Base-by-base conservation (phyloP, 2,329 filamentous ascomycete genomes). In the Ophiocordyceps polyrhachis-furcata region DNA sequence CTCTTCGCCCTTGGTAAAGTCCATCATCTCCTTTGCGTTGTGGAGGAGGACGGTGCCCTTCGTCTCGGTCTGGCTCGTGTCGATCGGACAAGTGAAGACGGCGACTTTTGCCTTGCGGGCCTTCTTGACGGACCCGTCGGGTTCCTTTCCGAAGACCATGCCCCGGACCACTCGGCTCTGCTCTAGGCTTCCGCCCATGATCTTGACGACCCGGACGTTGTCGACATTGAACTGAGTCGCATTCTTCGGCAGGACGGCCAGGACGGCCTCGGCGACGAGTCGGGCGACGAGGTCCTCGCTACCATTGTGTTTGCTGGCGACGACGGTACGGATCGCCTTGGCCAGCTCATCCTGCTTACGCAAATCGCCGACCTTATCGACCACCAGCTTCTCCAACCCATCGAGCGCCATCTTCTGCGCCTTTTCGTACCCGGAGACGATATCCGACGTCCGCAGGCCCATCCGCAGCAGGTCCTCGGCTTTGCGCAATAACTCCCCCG, bases 121-220 rank as follows among this genome's bases (percentile, higher is more conserved):
- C 70, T 93, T 93, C 74, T 94, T 96, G 61, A 95, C 69, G 15
- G 74, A 74, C 55, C 89, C 88, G 58, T 94, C 82, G n/a, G 91
- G 91, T 65, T 94, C 84, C 60, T 93, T 83, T 56, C 86, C 81
- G 61, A 98, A 96, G 44, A 98, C 93, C 91, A 98, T 98, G 52
- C 91, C 91, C 72, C 84, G 93, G 48, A 98, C 82, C 14, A 98
- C 89, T 52, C 78, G 80, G 62, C 87, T 94, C 69, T 98, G 88
- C 57, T 93, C 85, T 58, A 98, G 69, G 61, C 83, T 87, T 51
- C 91, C 89, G 55, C 91, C 91, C 89, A 98, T 96, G 58, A 98
- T 98, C 75, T 98, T 98, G 56, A 98, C 93, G 47, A 98, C 93
- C 48, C 91, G 84, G 56, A 98, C 81, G 64, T 98, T 98, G 71